Evolutionary conservation across 2,329 filamentous ascomycete genomes (phyloP).

Genomic region (Colletotrichum australisinense): DNA sequence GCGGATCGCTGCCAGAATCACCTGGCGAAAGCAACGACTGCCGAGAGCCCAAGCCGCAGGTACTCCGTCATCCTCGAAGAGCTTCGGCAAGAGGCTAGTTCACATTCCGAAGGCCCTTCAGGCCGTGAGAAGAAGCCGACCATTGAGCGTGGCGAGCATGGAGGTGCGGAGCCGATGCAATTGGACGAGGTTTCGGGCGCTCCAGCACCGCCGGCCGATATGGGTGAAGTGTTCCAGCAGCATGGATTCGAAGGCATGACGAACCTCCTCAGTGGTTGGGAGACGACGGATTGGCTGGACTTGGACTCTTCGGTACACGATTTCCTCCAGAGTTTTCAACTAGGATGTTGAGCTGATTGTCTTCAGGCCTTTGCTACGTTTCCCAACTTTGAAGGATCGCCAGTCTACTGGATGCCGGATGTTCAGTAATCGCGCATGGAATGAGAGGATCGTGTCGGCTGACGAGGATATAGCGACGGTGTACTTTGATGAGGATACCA

Average conservation of each 20-base stretch:
- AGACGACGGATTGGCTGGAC: conserved; percentile 45
- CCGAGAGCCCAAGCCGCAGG: conserved; percentile 56
- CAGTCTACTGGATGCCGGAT: conserved; percentile 32
- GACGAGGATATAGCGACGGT: neutral
- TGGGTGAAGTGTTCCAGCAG: conserved; percentile 23
- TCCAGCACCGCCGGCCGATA: conserved; percentile 18
- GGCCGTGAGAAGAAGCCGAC: neutral
- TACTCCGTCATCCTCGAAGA: conserved; percentile 66
- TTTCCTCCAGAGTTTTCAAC: neutral
- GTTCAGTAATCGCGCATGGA: neutral
- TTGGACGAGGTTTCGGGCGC: conserved; percentile 8
- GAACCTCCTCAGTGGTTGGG: conserved; percentile 40
- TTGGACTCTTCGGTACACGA: conserved; percentile 42
- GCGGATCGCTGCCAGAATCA: conserved; percentile 58
- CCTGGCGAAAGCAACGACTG: conserved; percentile 50
- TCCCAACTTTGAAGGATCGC: conserved; percentile 31
- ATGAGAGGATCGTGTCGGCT: neutral
- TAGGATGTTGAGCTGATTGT: conserved; percentile 11
- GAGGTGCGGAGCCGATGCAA: neutral
- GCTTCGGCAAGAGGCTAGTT: conserved; percentile 52
- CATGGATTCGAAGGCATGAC: conserved; percentile 32
- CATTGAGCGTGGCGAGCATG: neutral
- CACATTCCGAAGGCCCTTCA: conserved; percentile 3
- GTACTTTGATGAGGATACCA: neutral
- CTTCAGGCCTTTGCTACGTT: conserved; percentile 36